phyloP scores from a whole-genome alignment of 148 eudicot species.

The Pouteria glomerata region DNA sequence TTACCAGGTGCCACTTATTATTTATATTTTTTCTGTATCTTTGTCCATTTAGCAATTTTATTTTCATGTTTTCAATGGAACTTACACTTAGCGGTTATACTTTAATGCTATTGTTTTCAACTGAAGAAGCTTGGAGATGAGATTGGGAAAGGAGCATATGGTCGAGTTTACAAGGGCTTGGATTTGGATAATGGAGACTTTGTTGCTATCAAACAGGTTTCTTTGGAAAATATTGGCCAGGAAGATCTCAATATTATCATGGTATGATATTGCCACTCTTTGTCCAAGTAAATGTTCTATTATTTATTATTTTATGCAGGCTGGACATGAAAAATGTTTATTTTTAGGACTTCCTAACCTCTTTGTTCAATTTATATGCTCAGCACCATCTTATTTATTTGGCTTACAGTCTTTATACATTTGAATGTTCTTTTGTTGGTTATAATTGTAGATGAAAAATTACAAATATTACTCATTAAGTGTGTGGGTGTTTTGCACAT shows the following conservation, averaged over 20 bases:
- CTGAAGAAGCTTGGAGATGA: conserved; percentile 95
- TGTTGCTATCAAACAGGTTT: conserved; percentile 97
- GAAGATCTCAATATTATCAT: conserved; percentile 94
- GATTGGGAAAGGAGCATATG: conserved; percentile 99
- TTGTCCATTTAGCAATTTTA: background rate
- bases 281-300: background rate
- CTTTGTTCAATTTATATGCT: background rate
- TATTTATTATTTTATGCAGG: background rate
- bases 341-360: background rate
- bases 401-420: background rate
- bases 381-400: background rate
- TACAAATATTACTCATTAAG: no score
- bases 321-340: background rate
- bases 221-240: conserved; percentile 94
- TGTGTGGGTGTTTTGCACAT: no score
- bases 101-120: background rate
- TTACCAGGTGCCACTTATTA: background rate
- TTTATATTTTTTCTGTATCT: background rate
- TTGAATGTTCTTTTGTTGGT: background rate
- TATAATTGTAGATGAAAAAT: background rate
- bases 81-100: background rate
- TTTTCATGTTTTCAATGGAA: background rate
- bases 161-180: conserved; percentile 98
- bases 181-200: conserved; percentile 99
- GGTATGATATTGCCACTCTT: conserved; percentile 37